phyloP scores from a whole-genome alignment of 164 flowering plant species.

The Piper longum region DNA sequence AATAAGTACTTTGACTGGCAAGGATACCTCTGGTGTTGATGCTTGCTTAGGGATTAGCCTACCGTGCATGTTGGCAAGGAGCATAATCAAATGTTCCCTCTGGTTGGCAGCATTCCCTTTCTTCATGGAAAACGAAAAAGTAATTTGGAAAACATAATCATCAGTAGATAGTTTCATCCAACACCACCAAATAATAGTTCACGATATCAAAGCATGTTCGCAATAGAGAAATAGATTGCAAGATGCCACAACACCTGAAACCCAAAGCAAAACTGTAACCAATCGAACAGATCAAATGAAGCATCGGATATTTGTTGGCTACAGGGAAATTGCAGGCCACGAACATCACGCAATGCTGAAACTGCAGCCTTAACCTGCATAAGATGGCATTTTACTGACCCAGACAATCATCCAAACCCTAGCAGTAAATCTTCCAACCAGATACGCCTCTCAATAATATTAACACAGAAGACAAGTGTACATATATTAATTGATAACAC shows the following conservation, averaged over 20 bases:
- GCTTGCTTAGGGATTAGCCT: constrained; percentile 37
- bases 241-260: constrained; percentile 51
- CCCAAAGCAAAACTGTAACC: constrained; percentile 63
- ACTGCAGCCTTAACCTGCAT: constrained; percentile 71
- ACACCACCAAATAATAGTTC: constrained; percentile 3
- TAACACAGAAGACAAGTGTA: not conserved
- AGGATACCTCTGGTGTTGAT: constrained; percentile 36
- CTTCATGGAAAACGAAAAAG: constrained; percentile 19
- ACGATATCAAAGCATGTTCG: constrained; percentile 26
- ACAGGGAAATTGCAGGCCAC: constrained; percentile 45
- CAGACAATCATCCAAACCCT: not conserved
- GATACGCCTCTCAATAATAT: not conserved
- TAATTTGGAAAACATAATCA: not conserved
- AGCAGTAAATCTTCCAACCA: not conserved
- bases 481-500: not conserved
- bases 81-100: constrained; percentile 86
- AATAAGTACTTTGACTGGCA: not conserved
- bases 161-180: not conserved
- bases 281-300: constrained; percentile 55
- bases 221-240: constrained; percentile 18
- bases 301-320: constrained; percentile 25
- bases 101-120: constrained; percentile 81
- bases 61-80: constrained; percentile 64
- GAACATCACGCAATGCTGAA: constrained; percentile 45
- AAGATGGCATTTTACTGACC: not conserved